phyloP scores from a whole-genome alignment of 108 stramenopile species.

The Skeletonema marinoi region DNA sequence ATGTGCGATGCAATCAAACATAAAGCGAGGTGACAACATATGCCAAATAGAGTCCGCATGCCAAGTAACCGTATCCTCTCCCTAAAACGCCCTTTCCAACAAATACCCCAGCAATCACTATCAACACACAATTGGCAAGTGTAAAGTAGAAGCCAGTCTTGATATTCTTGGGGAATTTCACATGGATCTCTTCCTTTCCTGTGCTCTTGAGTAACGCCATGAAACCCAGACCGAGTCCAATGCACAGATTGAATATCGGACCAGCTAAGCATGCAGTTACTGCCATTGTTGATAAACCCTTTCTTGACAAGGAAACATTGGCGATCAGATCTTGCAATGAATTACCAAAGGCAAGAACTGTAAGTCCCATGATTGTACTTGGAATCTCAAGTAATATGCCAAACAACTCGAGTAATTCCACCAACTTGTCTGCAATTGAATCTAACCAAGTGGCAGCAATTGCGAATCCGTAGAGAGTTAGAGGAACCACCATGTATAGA shows the following conservation, averaged over 20 bases:
- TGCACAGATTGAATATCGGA: constrained; percentile 94
- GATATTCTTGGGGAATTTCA: constrained; percentile 36
- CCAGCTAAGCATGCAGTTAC: constrained; percentile 92
- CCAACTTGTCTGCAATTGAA: constrained; percentile 90
- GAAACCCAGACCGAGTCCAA: constrained; percentile 83
- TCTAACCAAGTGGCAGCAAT: constrained; percentile 95
- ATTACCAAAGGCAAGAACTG: constrained; percentile 96
- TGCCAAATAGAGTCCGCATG: constrained; percentile 37
- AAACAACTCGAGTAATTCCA: constrained; percentile 81
- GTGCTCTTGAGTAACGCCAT: constrained; percentile 44
- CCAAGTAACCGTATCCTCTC: constrained; percentile 37
- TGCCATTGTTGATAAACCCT: constrained; percentile 90
- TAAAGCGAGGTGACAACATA: constrained; percentile 40
- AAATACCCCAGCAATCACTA: constrained; percentile 30
- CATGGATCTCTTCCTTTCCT: constrained; percentile 39
- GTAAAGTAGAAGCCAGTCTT: constrained; percentile 49
- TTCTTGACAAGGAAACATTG: constrained; percentile 93
- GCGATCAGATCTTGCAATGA: constrained; percentile 91
- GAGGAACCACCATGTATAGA: constrained; percentile 69
- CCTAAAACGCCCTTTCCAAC: constrained; percentile 51
- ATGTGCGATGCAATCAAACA: not conserved
- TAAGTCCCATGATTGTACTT: constrained; percentile 87
- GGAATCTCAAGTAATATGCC: constrained; percentile 86
- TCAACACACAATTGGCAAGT: constrained; percentile 41
- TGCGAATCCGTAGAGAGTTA: constrained; percentile 87